Evolutionary conservation across 208 protist species (phyloP), one percentile per base, ranked within the genome.

Genomic region (Trypanosoma cruzi): DNA sequence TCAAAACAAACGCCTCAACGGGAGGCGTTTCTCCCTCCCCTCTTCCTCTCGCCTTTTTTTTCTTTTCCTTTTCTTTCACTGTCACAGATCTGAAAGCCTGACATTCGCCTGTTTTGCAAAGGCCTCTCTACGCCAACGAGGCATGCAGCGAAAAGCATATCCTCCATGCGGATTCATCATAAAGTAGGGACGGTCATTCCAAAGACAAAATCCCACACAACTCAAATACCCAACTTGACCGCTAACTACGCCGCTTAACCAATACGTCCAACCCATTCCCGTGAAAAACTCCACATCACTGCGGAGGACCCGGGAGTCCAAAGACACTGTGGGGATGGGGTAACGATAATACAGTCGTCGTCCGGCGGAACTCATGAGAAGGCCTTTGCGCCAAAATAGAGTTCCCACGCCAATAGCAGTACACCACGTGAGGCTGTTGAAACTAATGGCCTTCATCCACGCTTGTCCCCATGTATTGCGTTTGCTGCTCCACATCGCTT

Each of bases 221-320:
- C 80, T 87, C 26, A 91, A 31, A 48, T 90, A 80, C 28, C 84
- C 84, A 20, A 94, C 40, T n/a, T 92, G 88, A 11, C 87, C 88
- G 49, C 77, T 86, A 10, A 67, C 78, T 18, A 93, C 71, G 13
- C 90, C 88, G 67, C 78, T 84, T 32, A 91, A 53, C 88, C 90
- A 96, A 75, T 92, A 96, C 26, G 77, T 85, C 68, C 82, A 85
- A 11, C 88, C 90, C 88, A 96, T 96, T n/a, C 90, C 90, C 0
- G 82, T 83, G 32, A 92, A 85, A 58, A 92, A 86, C 71, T 89
- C 82, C 57, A 55, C 67, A 26, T 77, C 22, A 32, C 42, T 70
- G 44, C 90, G 87, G 68, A 93, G 73, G 54, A 96, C 42, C 4
- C 90, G 90, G 13, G 64, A 65, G 66, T 92, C 90, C 2, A 96